phyloP scores from a whole-genome alignment of 2,329 filamentous ascomycete species.

The Ophiostoma piceae region DNA sequence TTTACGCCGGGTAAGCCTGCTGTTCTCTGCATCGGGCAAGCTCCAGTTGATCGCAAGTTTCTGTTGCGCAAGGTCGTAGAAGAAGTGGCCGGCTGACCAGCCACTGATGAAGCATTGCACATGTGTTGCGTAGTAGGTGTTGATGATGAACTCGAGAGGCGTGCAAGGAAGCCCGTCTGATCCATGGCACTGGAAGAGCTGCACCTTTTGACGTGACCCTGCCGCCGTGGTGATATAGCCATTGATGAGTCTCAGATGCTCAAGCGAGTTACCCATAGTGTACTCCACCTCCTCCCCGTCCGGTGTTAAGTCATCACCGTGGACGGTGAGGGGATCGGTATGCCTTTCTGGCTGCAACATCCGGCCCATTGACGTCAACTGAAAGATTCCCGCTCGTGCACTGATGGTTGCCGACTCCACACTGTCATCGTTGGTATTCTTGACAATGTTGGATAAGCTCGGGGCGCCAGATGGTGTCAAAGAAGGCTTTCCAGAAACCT shows the following conservation, averaged over 20 bases:
- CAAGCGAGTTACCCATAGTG: background rate
- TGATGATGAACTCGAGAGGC: constrained; percentile 25
- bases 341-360: background rate
- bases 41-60: constrained; percentile 14
- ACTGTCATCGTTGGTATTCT: background rate
- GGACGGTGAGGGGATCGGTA: background rate
- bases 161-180: background rate
- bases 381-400: background rate
- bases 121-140: constrained; percentile 24
- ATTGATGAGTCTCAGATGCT: constrained; percentile 21
- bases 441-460: background rate
- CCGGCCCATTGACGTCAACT: background rate
- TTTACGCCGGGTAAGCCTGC: background rate
- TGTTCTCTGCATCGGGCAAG: too few relatives aligned
- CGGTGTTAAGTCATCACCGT: background rate
- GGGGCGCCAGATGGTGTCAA: background rate
- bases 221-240: constrained; percentile 13
- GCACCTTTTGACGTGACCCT: constrained; percentile 21
- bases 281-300: background rate
- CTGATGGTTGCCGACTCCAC: background rate
- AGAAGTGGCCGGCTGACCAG: constrained; percentile 23
- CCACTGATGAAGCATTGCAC: constrained; percentile 26
- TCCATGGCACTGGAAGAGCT: constrained; percentile 25
- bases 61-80: constrained; percentile 18
- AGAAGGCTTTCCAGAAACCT: background rate